Base-by-base conservation (phyloP, 192 early-diverging fungal genomes). In the Haplosporangium gracile region DNA sequence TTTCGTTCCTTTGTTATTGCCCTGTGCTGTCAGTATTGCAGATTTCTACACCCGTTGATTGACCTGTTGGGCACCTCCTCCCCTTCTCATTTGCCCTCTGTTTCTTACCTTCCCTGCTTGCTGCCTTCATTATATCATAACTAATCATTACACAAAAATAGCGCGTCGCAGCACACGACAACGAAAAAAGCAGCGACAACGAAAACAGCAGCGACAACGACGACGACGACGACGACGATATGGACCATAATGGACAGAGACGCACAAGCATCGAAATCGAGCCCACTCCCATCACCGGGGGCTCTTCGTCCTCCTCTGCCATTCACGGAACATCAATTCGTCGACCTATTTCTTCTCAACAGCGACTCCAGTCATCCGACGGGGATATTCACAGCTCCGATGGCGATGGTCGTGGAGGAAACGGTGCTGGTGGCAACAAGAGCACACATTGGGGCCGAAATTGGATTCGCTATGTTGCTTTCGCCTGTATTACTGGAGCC, bases 201-300 rank as follows among this genome's bases (percentile, higher is more conserved):
- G 60, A 32, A n/a, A n/a, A n/a, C n/a, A n/a, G n/a, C n/a, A n/a
- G n/a, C 60, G 60, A 63, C 60, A 26, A 29, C 60, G 60, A 63
- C n/a, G 24, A 24, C 55, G 7, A 26, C 60, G 60, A 65, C 60
- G 60, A 65, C 60, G 60, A 32, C 60, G 60, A 65, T 65, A 65
- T 65, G 60, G 60, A 65, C 13, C 10, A 74, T n/a, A 29, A 71
- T 4, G 45, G 2, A 0, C 74, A 77, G 15, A 20, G 60, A 4
- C 70, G 57, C 24, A 51, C 70, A 13, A 68, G 82, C 45, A 60
- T 72, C 47, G 79, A 81, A 36, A 75, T 75, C 32, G 80, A 76
- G 20, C 47, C 60, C 29, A 63, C n/a, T 10, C n/a, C 57, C 9
- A 29, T 13, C 26, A 29, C 73, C 5, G 47, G 29, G 32, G 53